These are phyloP conservation scores for Tuber microsphaerosporum DNA, from an alignment of 495 filamentous ascomycete genomes.

Conservation along the genomic window DNA sequence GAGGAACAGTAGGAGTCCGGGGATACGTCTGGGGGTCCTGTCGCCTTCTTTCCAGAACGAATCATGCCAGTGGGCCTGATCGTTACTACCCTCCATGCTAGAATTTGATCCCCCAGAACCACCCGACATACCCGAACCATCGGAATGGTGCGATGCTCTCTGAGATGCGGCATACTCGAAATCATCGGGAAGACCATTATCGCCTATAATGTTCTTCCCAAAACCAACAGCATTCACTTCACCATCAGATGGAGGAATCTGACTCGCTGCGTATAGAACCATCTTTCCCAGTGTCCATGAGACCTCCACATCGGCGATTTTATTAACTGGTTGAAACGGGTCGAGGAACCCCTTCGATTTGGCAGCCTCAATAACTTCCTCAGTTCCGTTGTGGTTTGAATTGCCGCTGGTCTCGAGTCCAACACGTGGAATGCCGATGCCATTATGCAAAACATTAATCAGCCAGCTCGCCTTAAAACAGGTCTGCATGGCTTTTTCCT, in stretches of 20 bases:
- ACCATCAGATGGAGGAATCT: conserved; percentile 58
- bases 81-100: conserved; percentile 45
- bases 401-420: conserved; percentile 59
- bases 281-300: conserved; percentile 98
- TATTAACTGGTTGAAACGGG: conserved; percentile 87
- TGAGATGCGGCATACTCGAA: conserved; percentile 74
- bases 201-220: conserved; percentile 58
- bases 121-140: conserved; percentile 40
- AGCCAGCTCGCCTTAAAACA: conserved; percentile 99
- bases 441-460: conserved; percentile 90
- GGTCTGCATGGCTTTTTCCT: conserved; percentile 66
- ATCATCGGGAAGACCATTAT: conserved; percentile 55
- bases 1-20: conserved; percentile 68
- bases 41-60: conserved; percentile 54
- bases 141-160: not conserved
- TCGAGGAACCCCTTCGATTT: conserved; percentile 75
- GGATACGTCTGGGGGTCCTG: conserved; percentile 58
- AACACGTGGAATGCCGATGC: conserved; percentile 87
- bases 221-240: conserved; percentile 72
- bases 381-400: conserved; percentile 62
- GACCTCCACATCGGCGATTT: conserved; percentile 87
- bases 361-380: conserved; percentile 55
- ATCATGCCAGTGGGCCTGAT: conserved; percentile 68
- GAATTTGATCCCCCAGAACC: conserved; percentile 43
- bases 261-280: conserved; percentile 89